phyloP scores from a whole-genome alignment of 345 rosid species.

The Eucalyptus cloeziana region DNA sequence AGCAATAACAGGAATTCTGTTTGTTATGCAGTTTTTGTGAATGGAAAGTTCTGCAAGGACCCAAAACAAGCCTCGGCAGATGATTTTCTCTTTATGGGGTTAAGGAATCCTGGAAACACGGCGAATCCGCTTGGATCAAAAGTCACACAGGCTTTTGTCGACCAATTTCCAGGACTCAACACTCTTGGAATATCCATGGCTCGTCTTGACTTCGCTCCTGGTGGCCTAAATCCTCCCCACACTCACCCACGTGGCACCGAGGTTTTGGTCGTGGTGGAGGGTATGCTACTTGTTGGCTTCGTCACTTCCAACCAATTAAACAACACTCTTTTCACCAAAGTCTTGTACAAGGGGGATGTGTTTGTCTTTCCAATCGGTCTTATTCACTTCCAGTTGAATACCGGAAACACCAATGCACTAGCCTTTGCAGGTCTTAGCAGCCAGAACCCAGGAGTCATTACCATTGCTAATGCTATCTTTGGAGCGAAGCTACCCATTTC shows the following conservation, averaged over 20 bases:
- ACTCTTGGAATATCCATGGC: background rate
- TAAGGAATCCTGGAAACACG: background rate
- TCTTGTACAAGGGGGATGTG: background rate
- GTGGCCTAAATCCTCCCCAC: background rate
- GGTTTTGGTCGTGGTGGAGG: background rate
- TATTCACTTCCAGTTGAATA: background rate
- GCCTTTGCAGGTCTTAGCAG: background rate
- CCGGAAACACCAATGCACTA: background rate
- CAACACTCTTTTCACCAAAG: background rate
- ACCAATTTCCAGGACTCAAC: background rate
- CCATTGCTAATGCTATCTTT: background rate
- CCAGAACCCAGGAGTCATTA: background rate
- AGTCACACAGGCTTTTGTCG: background rate
- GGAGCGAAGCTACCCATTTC: background rate
- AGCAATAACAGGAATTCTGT: background rate
- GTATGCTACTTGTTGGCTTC: background rate
- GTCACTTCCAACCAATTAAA: background rate
- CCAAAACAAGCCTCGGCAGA: background rate
- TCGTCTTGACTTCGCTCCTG: background rate
- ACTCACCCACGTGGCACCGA: background rate
- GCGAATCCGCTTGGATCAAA: background rate
- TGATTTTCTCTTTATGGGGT: background rate
- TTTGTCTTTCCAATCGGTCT: background rate
- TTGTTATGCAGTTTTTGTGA: background rate
- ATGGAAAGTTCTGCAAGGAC: background rate